phyloP scores from a whole-genome alignment of 768 basidiomycete species.

The Tephrocybe sp. region DNA sequence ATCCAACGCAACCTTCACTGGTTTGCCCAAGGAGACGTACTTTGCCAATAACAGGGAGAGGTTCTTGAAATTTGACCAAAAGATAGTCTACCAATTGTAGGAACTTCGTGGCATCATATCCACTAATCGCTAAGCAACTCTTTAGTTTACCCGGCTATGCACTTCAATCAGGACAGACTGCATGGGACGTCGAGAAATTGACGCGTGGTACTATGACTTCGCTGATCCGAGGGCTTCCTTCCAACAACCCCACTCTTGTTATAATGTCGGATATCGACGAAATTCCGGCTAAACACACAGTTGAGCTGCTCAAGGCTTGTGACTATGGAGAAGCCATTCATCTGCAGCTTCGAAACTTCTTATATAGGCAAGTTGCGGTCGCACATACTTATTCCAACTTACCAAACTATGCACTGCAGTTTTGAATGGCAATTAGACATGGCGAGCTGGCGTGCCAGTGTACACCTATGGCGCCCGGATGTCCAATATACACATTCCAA shows the following conservation, averaged over 20 bases:
- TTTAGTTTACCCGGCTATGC: conserved; percentile 45
- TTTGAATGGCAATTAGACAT: conserved; percentile 59
- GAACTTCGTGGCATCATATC: conserved; percentile 15
- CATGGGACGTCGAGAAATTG: conserved; percentile 51
- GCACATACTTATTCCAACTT: neutral
- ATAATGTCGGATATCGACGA: conserved; percentile 68
- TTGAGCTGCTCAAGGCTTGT: conserved; percentile 51
- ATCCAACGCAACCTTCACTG: conserved; percentile 63
- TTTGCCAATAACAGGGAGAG: conserved; percentile 46
- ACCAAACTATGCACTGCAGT: conserved; percentile 23
- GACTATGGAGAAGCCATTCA: conserved; percentile 54
- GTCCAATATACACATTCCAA: conserved; percentile 52
- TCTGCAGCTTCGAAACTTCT: conserved; percentile 58
- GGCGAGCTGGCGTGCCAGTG: conserved; percentile 57
- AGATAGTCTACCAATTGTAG: conserved; percentile 53
- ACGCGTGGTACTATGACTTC: conserved; percentile 50
- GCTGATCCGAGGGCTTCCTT: conserved; percentile 32
- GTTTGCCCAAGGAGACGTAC: conserved; percentile 51
- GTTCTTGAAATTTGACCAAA: conserved; percentile 50
- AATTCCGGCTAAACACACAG: conserved; percentile 52
- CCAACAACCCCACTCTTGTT: conserved; percentile 39
- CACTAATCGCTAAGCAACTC: neutral
- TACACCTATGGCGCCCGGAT: conserved; percentile 43
- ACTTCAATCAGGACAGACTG: conserved; percentile 37
- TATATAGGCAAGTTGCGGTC: conserved; percentile 50